Conservation (phyloP, 2,329 filamentous ascomycete genomes). For the Gyromitra esculenta region DNA sequence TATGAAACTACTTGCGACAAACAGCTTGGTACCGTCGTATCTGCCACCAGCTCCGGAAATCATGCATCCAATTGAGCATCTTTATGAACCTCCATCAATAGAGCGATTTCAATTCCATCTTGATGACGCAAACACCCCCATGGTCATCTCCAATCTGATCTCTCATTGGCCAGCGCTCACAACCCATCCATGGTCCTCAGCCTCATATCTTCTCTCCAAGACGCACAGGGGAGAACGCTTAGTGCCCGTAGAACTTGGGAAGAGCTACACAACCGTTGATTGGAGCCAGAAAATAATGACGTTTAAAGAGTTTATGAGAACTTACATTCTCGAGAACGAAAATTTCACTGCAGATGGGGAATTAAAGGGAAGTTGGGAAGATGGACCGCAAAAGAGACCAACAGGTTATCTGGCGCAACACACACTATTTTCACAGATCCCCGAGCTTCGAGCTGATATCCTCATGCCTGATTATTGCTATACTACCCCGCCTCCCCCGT, state of each 20-base stretch:
- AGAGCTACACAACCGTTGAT: slow-evolving; percentile 83
- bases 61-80: slow-evolving; percentile 61
- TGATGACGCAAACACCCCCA: slow-evolving; percentile 64
- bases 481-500: slow-evolving; percentile 67
- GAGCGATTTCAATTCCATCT: slow-evolving; percentile 72
- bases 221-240: slow-evolving; percentile 81
- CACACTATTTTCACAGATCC: slow-evolving; percentile 84
- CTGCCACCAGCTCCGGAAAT: slow-evolving; percentile 59
- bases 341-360: slow-evolving; percentile 33
- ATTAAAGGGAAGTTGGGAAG: slow-evolving; percentile 41
- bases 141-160: slow-evolving; percentile 75
- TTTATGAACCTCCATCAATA: slow-evolving; percentile 65
- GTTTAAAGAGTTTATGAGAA: slow-evolving; percentile 75
- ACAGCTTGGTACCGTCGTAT: slow-evolving; percentile 18
- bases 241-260: slow-evolving; percentile 85
- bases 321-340: slow-evolving; percentile 66
- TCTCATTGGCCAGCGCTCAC: slow-evolving; percentile 80
- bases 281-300: slow-evolving; percentile 85
- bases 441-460: slow-evolving; percentile 78
- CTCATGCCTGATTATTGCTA: slow-evolving; percentile 85
- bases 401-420: slow-evolving; percentile 90
- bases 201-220: slow-evolving; percentile 75
- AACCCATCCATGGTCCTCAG: slow-evolving; percentile 74
- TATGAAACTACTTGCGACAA: background rate
- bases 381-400: slow-evolving; percentile 41